Evolutionary conservation across 371 early-diverging fungal genomes (phyloP).

Genomic region (Rhizopus delemar): DNA sequence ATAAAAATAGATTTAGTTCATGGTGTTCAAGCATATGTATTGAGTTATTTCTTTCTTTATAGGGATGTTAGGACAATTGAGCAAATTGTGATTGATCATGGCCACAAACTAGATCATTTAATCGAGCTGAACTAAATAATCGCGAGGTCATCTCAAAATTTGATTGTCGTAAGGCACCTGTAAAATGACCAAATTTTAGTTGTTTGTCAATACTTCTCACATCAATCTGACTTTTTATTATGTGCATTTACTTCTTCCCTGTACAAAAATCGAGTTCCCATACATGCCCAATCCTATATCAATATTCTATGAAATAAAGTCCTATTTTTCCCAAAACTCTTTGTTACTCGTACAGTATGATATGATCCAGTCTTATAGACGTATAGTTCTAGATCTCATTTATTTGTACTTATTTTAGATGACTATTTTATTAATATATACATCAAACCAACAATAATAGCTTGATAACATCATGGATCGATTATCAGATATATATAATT

Average conservation of each 20-base stretch:
- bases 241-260: conserved; percentile 6
- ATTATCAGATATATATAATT: too few relatives aligned
- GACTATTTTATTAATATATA: too few relatives aligned
- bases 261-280: background rate
- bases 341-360: conserved; percentile 7
- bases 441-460: too few relatives aligned
- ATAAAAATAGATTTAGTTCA: conserved; percentile 18
- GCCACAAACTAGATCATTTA: conserved; percentile 18
- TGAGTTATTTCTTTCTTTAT: conserved; percentile 9
- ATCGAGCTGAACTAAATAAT: conserved; percentile 18
- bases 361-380: too few relatives aligned
- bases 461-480: too few relatives aligned
- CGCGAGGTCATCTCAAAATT: conserved; percentile 14
- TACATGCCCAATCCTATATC: conserved; percentile 4
- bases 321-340: conserved; percentile 4
- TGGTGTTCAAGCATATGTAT: conserved; percentile 12
- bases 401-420: too few relatives aligned
- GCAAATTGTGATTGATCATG: conserved; percentile 20
- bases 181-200: conserved; percentile 16
- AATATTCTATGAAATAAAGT: conserved; percentile 9
- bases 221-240: conserved; percentile 10
- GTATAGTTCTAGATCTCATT: too few relatives aligned
- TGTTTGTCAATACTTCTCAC: conserved; percentile 10
- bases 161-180: conserved; percentile 16
- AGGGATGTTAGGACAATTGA: conserved; percentile 17